A percentile compares a stretch with the other conserved stretches of the same genome.
phyloP scores from a whole-genome alignment of 805 yeast species.

The Wickerhamiella spandovensis region DNA sequence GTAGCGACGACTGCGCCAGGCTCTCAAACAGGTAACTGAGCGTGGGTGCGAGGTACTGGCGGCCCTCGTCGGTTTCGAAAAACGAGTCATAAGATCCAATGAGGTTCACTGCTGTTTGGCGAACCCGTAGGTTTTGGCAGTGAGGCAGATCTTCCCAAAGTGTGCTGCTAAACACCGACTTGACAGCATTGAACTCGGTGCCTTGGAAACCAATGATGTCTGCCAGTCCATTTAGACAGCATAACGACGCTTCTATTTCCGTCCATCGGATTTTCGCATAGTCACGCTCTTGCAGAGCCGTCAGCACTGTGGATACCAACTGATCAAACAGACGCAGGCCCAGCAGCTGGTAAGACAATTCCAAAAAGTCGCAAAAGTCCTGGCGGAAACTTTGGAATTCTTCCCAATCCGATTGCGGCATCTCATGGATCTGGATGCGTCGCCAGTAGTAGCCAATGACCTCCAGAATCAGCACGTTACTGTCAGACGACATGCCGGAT shows the following conservation, averaged over 20 bases:
- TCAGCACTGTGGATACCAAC: conserved; percentile 22
- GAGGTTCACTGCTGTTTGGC: conserved; percentile 41
- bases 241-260: conserved; percentile 51
- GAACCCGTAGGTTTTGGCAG: conserved; percentile 21
- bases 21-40: conserved; percentile 42
- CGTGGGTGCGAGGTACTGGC: conserved; percentile 34
- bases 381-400: conserved; percentile 59
- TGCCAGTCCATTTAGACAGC: conserved; percentile 41
- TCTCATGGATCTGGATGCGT: conserved; percentile 36
- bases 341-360: conserved; percentile 52
- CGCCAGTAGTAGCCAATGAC: conserved; percentile 55
- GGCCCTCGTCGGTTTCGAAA: conserved; percentile 36
- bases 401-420: conserved; percentile 23
- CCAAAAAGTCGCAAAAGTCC: conserved; percentile 68
- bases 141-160: conserved; percentile 20
- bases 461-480: conserved; percentile 27
- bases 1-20: conserved; percentile 22
- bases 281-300: conserved; percentile 2
- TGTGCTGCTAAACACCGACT: conserved; percentile 19
- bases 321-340: conserved; percentile 38
- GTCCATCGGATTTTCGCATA: conserved; percentile 18
- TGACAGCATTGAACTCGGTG: conserved; percentile 20
- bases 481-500: conserved; percentile 14
- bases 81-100: conserved; percentile 49
- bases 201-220: conserved; percentile 33